Conservation (phyloP, 192 early-diverging fungal genomes). For the Funneliformis geosporum region DNA sequence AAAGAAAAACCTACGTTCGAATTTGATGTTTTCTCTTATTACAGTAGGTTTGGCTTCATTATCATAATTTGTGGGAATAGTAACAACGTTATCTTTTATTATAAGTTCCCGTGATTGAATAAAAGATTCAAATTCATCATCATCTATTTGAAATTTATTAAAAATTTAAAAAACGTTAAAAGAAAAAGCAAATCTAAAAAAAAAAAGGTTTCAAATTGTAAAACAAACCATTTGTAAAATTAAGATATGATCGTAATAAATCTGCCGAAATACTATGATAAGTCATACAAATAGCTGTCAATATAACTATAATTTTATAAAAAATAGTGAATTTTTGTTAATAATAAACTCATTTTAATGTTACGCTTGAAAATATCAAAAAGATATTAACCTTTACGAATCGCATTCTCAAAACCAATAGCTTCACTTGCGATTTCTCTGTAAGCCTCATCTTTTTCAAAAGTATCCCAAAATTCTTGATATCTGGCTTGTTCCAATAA, state of each 20-base stretch:
- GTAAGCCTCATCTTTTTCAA: constrained; percentile 56
- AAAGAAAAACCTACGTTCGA: no score
- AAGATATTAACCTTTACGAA: constrained; percentile 58
- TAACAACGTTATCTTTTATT: constrained; percentile 53
- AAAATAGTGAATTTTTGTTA: no score
- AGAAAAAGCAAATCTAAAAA: not conserved
- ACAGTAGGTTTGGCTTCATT: constrained; percentile 85
- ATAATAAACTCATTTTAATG: not conserved
- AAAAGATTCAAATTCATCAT: constrained; percentile 1
- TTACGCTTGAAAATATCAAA: not conserved
- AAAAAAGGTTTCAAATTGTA: not conserved
- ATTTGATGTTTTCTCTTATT: constrained; percentile 86
- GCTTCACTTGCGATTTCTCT: constrained; percentile 62
- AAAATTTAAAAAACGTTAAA: not conserved
- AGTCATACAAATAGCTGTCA: constrained; percentile 71
- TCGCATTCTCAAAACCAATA: constrained; percentile 69
- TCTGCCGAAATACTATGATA: constrained; percentile 76
- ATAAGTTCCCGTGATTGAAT: constrained; percentile 14
- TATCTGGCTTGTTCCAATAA: constrained; percentile 77
- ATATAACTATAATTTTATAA: no score
- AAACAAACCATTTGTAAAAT: constrained; percentile 47
- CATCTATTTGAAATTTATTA: not conserved
- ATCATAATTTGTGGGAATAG: constrained; percentile 78
- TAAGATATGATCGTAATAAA: constrained; percentile 64
- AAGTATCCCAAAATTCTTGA: constrained; percentile 70